Evolutionary conservation across 2,329 filamentous ascomycete species (phyloP).

Genomic region (Ramularia endophylla): DNA sequence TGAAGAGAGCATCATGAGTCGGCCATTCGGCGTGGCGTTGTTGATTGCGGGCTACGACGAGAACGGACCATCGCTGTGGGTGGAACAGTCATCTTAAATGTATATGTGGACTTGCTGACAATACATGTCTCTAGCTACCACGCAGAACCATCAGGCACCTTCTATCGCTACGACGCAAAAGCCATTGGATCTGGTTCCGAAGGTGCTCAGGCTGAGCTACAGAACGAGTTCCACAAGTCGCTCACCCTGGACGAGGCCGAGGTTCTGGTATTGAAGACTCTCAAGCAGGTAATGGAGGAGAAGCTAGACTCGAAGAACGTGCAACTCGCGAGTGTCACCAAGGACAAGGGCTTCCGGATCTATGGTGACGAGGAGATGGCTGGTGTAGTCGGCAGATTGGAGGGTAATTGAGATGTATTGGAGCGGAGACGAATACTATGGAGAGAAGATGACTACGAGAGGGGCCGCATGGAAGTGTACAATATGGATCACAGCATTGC

Average conservation of each 20-base stretch:
- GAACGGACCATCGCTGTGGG: slow-evolving; percentile 83
- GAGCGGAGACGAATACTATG: slow-evolving; percentile 2
- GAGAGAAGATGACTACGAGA: slow-evolving; percentile 6
- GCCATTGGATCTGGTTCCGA: slow-evolving; percentile 97
- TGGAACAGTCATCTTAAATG: slow-evolving; percentile 1
- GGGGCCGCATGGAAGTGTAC: slow-evolving; percentile 11
- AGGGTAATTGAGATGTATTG: slow-evolving; percentile 37
- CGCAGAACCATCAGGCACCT: slow-evolving; percentile 94
- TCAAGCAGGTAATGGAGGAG: slow-evolving; percentile 99
- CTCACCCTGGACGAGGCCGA: slow-evolving; percentile 89
- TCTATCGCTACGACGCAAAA: slow-evolving; percentile 99
- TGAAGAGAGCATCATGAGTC: slow-evolving; percentile 89
- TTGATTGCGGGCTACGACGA: slow-evolving; percentile 97
- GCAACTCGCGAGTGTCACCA: slow-evolving; percentile 94
- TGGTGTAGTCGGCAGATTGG: slow-evolving; percentile 75
- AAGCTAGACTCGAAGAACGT: slow-evolving; percentile 99
- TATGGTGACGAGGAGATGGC: slow-evolving; percentile 98
- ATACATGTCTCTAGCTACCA: slow-evolving; percentile 61
- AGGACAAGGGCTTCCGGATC: slow-evolving; percentile 97
- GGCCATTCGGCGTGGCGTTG: slow-evolving; percentile 93
- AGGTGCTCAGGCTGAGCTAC: slow-evolving; percentile 93
- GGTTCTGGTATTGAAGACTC: slow-evolving; percentile 89
- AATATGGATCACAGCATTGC: slow-evolving; percentile 17
- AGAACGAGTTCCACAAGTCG: slow-evolving; percentile 99
- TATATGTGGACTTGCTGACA: slow-evolving; percentile 6